Evolutionary conservation across 495 filamentous ascomycete species (phyloP).

Genomic region (Friedmanniomyces simplex): DNA sequence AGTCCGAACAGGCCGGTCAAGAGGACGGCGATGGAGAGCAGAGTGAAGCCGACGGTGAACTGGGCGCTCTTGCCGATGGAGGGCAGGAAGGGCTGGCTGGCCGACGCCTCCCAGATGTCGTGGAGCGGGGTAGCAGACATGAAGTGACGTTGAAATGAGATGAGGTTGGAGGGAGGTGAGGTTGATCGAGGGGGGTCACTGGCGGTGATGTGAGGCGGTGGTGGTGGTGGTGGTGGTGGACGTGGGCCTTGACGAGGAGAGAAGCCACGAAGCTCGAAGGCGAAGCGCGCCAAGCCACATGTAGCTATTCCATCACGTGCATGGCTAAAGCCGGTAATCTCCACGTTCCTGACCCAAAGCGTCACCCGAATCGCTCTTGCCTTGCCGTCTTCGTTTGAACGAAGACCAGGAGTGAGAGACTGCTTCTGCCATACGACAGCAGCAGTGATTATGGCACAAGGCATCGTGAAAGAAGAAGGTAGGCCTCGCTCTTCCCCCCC

Average conservation of each 20-base stretch:
- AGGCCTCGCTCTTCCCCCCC: no score
- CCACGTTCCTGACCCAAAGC: not conserved
- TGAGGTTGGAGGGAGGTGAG: not conserved
- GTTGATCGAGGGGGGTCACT: no score
- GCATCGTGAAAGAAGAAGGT: no score
- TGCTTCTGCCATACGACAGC: no score
- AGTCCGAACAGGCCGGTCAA: constrained; percentile 67
- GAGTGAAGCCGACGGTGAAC: constrained; percentile 67
- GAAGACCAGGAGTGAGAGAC: no score
- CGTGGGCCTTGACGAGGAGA: not conserved
- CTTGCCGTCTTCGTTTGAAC: no score
- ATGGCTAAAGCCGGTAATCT: not conserved
- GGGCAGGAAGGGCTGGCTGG: constrained; percentile 71
- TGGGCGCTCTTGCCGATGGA: constrained; percentile 72
- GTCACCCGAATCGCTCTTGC: no score
- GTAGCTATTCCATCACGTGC: not conserved
- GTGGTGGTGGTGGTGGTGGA: not conserved
- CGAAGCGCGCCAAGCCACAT: no score
- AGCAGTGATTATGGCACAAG: no score
- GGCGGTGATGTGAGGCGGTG: not conserved
- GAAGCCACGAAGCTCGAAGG: not conserved
- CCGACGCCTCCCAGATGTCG: constrained; percentile 81
- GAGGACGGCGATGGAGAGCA: constrained; percentile 55
- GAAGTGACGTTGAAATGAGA: constrained; percentile 1
- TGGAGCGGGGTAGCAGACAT: constrained; percentile 57